Evolutionary conservation across 306 rosid genomes (phyloP).

Genomic region (Sindora glabra): DNA sequence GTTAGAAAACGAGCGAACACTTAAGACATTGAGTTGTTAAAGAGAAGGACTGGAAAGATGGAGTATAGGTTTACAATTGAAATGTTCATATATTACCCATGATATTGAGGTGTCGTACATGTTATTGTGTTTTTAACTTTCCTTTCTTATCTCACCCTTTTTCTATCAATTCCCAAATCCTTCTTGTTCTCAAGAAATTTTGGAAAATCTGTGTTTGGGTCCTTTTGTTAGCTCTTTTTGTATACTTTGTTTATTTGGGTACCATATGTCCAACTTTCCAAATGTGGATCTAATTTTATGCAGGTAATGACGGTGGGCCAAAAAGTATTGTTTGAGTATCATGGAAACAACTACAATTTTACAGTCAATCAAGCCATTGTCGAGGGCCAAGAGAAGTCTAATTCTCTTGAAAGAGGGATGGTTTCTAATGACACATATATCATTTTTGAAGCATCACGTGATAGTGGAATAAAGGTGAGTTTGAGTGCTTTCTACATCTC

Average conservation of each 20-base stretch:
- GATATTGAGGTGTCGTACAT: constrained; percentile 5
- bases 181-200: not conserved
- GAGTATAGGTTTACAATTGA: not conserved
- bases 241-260: not conserved
- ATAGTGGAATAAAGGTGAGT: constrained; percentile 85
- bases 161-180: not conserved
- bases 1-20: not conserved
- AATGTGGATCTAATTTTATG: constrained; percentile 12
- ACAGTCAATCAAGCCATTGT: constrained; percentile 63
- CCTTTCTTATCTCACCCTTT: not conserved
- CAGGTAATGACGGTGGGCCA: constrained; percentile 94
- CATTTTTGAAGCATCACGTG: constrained; percentile 72
- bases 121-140: not conserved
- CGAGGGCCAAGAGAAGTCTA: constrained; percentile 62
- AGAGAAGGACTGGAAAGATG: not conserved
- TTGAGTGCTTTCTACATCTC: no score
- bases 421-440: constrained; percentile 74
- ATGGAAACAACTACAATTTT: constrained; percentile 71
- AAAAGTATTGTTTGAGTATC: constrained; percentile 75
- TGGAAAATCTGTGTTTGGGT: not conserved
- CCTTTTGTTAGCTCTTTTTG: not conserved
- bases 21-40: not conserved
- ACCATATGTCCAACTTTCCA: not conserved
- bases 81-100: not conserved
- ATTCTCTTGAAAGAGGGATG: constrained; percentile 72